Percentiles rank a stretch among this genome's conserved stretches.
Evolutionary conservation across 495 filamentous ascomycete genomes (phyloP).

Genomic region (Hypoxylon intermedium): DNA sequence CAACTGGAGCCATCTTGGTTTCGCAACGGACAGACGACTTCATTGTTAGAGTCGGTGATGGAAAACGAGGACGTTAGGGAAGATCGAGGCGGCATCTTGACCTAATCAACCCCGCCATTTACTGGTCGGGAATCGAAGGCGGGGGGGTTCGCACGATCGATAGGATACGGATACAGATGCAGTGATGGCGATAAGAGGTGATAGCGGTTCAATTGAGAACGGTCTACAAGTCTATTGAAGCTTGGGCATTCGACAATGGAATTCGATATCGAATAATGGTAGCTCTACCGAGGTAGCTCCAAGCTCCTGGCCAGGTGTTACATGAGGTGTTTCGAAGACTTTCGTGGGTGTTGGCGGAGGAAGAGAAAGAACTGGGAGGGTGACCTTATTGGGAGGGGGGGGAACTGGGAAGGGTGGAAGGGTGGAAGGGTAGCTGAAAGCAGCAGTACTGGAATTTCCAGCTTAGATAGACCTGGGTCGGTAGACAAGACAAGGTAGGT

Average conservation of each 20-base stretch:
- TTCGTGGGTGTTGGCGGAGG: conserved; percentile 33
- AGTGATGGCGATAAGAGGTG: conserved; percentile 45
- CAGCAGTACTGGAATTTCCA: conserved; percentile 33
- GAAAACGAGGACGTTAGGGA: conserved; percentile 90
- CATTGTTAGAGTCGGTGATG: conserved; percentile 88
- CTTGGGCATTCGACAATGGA: conserved; percentile 32
- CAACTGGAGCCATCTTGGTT: conserved; percentile 98
- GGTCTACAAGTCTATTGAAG: conserved; percentile 27
- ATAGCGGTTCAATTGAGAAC: conserved; percentile 48
- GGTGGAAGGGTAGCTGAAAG: conserved; percentile 39
- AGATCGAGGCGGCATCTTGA: conserved; percentile 82
- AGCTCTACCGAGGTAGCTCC: conserved; percentile 40
- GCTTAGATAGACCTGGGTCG: conserved; percentile 24
- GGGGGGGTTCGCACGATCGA: conserved; percentile 44
- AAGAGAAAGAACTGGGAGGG: conserved; percentile 40
- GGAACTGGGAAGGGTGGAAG: not conserved
- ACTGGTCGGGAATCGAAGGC: conserved; percentile 46
- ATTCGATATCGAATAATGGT: conserved; percentile 14
- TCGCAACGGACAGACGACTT: conserved; percentile 94
- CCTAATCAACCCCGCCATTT: conserved; percentile 60
- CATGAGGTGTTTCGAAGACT: conserved; percentile 57
- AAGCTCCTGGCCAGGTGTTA: conserved; percentile 49
- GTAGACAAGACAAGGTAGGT: conserved; percentile 14
- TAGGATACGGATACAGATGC: conserved; percentile 10
- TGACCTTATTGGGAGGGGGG: conserved; percentile 46